Evolutionary conservation across 1,284 basidiomycete genomes (phyloP).

Genomic region (Boletus sp.): DNA sequence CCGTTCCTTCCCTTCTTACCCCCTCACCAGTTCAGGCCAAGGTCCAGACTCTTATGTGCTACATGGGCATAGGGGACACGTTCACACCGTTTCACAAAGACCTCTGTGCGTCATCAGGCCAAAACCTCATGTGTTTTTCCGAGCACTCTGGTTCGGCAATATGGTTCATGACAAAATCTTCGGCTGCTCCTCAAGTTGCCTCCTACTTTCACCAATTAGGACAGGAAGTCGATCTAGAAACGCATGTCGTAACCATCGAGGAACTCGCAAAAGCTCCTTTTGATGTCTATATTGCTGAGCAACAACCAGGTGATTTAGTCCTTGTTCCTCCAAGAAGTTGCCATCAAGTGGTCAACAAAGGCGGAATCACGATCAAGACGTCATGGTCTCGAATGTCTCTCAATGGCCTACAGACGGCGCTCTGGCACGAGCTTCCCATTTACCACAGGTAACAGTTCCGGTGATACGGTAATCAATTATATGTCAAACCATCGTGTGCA

Average conservation of each 20-base stretch:
- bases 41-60: constrained; percentile 76
- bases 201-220: constrained; percentile 56
- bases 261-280: constrained; percentile 65
- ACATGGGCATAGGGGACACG: constrained; percentile 70
- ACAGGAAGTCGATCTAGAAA: constrained; percentile 70
- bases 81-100: constrained; percentile 79
- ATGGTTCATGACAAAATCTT: constrained; percentile 76
- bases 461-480: neutral
- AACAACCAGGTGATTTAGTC: constrained; percentile 69
- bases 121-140: constrained; percentile 77
- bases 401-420: constrained; percentile 50
- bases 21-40: constrained; percentile 37
- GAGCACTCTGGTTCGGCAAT: constrained; percentile 65
- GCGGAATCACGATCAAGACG: constrained; percentile 72
- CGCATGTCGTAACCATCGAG: constrained; percentile 54
- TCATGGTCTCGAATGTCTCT: constrained; percentile 80
- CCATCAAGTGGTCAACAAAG: constrained; percentile 74
- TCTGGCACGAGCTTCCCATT: constrained; percentile 68
- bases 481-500: constrained; percentile 29
- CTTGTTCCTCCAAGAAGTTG: constrained; percentile 74
- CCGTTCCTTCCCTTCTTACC: constrained; percentile 1
- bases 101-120: constrained; percentile 72
- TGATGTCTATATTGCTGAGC: constrained; percentile 61
- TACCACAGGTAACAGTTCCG: constrained; percentile 59
- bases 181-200: constrained; percentile 47